These are phyloP conservation scores for Chrysosporium keratinophilum DNA, from an alignment of 2,329 filamentous ascomycete species.

Conservation along the genomic window DNA sequence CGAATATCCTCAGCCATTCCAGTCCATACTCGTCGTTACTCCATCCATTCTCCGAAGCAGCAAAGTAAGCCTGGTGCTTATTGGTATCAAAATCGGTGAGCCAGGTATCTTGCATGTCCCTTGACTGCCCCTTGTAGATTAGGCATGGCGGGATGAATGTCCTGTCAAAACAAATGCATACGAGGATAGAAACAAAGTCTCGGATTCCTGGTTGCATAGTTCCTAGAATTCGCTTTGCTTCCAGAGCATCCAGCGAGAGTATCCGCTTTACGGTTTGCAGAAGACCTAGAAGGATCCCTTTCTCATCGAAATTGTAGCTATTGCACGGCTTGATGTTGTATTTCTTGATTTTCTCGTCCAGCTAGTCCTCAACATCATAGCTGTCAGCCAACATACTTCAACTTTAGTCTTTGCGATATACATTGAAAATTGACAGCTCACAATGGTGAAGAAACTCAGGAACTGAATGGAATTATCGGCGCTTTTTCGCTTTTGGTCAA, in stretches of 20 bases:
- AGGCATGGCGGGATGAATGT: neutral
- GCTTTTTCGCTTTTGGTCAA: conserved; percentile 7
- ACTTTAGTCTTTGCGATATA: too few species aligned
- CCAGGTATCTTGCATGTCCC: conserved; percentile 1
- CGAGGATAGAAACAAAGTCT: conserved; percentile 8
- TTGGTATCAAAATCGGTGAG: neutral
- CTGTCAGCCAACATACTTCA: neutral
- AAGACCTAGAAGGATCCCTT: conserved; percentile 6
- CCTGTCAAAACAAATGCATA: conserved; percentile 6
- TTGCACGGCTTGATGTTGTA: conserved; percentile 4
- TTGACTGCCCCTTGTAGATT: conserved; percentile 1
- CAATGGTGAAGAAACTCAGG: conserved; percentile 5
- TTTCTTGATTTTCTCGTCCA: conserved; percentile 3
- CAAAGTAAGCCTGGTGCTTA: conserved; percentile 3
- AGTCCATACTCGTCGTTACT: conserved; percentile 2
- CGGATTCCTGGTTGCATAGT: neutral
- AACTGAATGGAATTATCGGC: conserved; percentile 10
- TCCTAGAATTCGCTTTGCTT: neutral
- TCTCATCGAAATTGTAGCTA: conserved; percentile 14
- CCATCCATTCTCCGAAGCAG: conserved; percentile 2
- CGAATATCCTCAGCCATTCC: neutral
- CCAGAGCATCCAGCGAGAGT: neutral
- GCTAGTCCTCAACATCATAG: neutral
- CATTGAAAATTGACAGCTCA: neutral
- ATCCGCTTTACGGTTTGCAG: conserved; percentile 5